Evolutionary conservation across 805 yeast genomes (phyloP), one percentile per base, ranked within the genome.

Genomic region (Grigorovia transvaalensis): DNA sequence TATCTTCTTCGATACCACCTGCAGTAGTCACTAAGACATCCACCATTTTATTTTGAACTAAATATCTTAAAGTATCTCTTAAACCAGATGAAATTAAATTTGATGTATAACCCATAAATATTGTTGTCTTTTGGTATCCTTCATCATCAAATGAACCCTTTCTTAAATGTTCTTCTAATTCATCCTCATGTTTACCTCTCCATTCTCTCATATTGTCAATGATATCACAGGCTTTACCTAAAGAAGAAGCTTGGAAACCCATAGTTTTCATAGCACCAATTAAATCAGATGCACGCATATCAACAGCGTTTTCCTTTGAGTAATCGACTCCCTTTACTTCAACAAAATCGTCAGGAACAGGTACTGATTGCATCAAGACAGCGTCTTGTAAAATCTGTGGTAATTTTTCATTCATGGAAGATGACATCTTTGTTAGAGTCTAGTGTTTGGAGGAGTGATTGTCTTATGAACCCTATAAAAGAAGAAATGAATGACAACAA

Each of bases 1-100:
- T 72, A 71, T 93, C 99, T 73, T 93, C 99, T 69, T 93, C 99
- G 55, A 93, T 82, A 59, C 99, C 99, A 58, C 99, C 99, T 20
- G 96, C 99, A 56, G 91, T 79, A n/a, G 98, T 85, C 48, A 93
- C 99, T 61, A 93, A 81, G 17, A 95, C 98, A 61, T 89, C 85
- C 46, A 93, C 96, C 79, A 85, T 86, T 69, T 89, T 91, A 72
- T 95, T 83, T 69, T 95, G 95, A 35, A 89, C 98, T 60, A 93
- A 76, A 66, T 75, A 91, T 65, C 93, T 78, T 59, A 93, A 72
- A 33, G 96, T 88, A 62, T 90, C 96, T 70, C 99, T 81, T 53
- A 90, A 72, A 45, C 99, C 99, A 4, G 96, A 86, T 44, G 96
- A 85, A 61, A 93, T 93, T 73, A 93, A 78, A 70, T 93, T 93